Evolutionary conservation across 1,284 basidiomycete genomes (phyloP), one percentile per base, ranked within the genome.

Genomic region (Xanthoconium separans): DNA sequence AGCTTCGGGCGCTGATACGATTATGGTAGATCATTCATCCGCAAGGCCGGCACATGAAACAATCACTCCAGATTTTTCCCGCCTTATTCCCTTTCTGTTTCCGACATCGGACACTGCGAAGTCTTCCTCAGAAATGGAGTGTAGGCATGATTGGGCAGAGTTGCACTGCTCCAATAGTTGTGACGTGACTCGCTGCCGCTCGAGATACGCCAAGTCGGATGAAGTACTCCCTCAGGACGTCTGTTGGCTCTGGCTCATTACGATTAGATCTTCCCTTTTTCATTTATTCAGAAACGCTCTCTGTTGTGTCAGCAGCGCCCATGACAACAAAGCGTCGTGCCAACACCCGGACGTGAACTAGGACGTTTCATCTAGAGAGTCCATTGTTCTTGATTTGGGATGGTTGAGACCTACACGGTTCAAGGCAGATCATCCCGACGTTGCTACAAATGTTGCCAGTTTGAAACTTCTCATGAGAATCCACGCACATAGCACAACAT

Each of bases 31-130:
- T 53, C 39, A n/a, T 33, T 42, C 46, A 27, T 34, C 33, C 47
- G 29, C 27, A 15, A 8, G 27, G 51, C 30, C 34, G 42, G 24
- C 10, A 58, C 43, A 47, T 61, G 62, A 61, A 64, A 64, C 57
- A 40, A 18, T 20, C 24, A 43, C 12, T 12, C 34, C n/a, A 30
- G 7, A 12, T 31, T 34, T 42, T 16, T 24, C 10, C 18, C 18
- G 27, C 12, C 30, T 8, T 30, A n/a, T 54, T 51, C 22, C 39
- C 16, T 16, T 58, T 50, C 42, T 55, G 44, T 39, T 29, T 39
- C 34, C 50, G 50, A 45, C 29, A 43, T 39, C 34, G 56, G 47
- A 51, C 44, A 6, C 12, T 9, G 36, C 24, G 8, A 24, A 20
- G 27, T 20, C 34, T 37, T 44, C 8, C 12, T 15, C 16, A 31